Evolutionary conservation across 495 filamentous ascomycete genomes (phyloP).

Genomic region (Lasiosphaeria hispida): DNA sequence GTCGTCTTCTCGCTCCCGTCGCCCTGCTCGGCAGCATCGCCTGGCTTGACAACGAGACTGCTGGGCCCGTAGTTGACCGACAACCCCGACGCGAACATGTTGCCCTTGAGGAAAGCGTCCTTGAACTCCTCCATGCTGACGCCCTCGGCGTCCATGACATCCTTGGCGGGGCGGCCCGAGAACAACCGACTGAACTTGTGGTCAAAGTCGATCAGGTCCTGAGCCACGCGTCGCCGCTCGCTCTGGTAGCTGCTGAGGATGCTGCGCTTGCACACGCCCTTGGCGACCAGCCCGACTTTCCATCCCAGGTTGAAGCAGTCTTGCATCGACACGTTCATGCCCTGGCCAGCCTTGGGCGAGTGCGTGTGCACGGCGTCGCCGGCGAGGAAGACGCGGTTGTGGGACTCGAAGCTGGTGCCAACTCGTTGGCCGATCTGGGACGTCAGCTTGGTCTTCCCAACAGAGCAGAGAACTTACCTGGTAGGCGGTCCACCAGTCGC

Average conservation of each 20-base stretch:
- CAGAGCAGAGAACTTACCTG: slow-evolving; percentile 40
- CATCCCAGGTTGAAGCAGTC: slow-evolving; percentile 72
- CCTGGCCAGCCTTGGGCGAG: slow-evolving; percentile 71
- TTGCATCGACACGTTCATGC: slow-evolving; percentile 73
- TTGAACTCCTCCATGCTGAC: slow-evolving; percentile 48
- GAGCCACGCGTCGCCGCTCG: slow-evolving; percentile 66
- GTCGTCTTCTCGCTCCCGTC: slow-evolving; percentile 51
- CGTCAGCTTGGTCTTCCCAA: slow-evolving; percentile 18
- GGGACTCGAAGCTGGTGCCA: slow-evolving; percentile 57
- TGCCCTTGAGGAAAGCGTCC: slow-evolving; percentile 36
- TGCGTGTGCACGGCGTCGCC: slow-evolving; percentile 64
- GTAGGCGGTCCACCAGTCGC: slow-evolving; percentile 49
- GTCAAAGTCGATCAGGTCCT: slow-evolving; percentile 75
- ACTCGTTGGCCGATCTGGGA: slow-evolving; percentile 73
- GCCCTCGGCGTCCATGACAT: slow-evolving; percentile 41
- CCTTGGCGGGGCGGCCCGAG: slow-evolving; percentile 43
- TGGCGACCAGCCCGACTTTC: slow-evolving; percentile 66
- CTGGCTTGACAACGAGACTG: slow-evolving; percentile 27
- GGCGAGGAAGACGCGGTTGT: slow-evolving; percentile 63
- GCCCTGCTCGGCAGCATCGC: slow-evolving; percentile 19
- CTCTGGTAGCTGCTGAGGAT: slow-evolving; percentile 69
- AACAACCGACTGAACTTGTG: slow-evolving; percentile 54
- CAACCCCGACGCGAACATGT: slow-evolving; percentile 39
- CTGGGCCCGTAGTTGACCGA: slow-evolving; percentile 35
- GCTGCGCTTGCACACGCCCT: slow-evolving; percentile 51